Base-by-base conservation (phyloP, 2,329 filamentous ascomycete genomes). In the Laburnicola sp. region DNA sequence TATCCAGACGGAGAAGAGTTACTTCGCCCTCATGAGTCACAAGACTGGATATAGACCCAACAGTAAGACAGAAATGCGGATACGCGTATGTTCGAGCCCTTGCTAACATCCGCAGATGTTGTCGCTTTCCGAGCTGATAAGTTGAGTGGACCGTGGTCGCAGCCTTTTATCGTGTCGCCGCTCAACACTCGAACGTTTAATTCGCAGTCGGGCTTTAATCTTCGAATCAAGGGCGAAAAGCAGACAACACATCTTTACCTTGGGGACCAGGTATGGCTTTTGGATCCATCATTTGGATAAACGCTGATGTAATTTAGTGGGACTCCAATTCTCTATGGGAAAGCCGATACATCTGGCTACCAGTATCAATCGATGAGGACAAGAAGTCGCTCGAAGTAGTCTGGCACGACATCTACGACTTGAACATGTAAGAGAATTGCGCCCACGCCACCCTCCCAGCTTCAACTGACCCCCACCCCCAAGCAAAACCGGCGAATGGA, bases 1-100 rank as follows among this genome's bases (percentile, higher is more conserved):
- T 45, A 73, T 85, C 4, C 82, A 84, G 62, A 85, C 82, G 0
- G 81, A 85, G 30, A 74, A 76, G 51, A 82, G 80, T 57, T 85
- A 85, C 58, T 85, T 80, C 58, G 80, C 81, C 0, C 60, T 85
- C 31, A 84, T 85, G 82, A 83, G 80, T 57, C 82, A 85, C 55
- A 85, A 85, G 72, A 85, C 82, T 0, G 82, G 82, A 0, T 85
- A 85, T 48, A 73, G 82, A n/a, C 82, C 82, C 0, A 85, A 85
- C 45, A 84, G 75, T 63, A 21, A 43, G 60, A 43, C 6, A 3
- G 11, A 27, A 5, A 34, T 30, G 11, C 16, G 11, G 7, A n/a
- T 40, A n/a, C 37, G 21, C n/a, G 22, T 36, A 22, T n/a, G 21
- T 22, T 22, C n/a, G 21, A 22, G 10, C 10, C 6, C 34, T n/a